Percentiles rank a stretch among this genome's conserved stretches.
Evolutionary conservation across 1,284 basidiomycete species (phyloP).

Genomic region (Fomitiporia mediterranea): DNA sequence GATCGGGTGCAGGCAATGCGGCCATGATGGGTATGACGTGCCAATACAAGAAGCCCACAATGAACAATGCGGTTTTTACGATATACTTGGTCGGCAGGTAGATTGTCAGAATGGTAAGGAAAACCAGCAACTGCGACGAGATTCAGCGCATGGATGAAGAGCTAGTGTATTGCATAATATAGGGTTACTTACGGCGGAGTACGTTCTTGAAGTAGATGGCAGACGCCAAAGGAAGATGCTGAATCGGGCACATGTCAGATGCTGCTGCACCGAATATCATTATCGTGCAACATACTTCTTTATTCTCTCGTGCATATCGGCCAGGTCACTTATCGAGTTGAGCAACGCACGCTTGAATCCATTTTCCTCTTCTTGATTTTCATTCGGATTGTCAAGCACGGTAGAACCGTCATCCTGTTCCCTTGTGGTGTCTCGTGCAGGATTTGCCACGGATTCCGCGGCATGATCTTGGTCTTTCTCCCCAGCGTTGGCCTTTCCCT

Average conservation of each 20-base stretch:
- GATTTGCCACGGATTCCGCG: slow-evolving; percentile 19
- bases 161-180: neutral
- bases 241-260: neutral
- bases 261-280: neutral
- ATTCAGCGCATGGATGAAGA: neutral
- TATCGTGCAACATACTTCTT: slow-evolving; percentile 47
- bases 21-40: slow-evolving; percentile 54
- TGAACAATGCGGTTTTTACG: slow-evolving; percentile 42
- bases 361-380: slow-evolving; percentile 36
- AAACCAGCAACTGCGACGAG: slow-evolving; percentile 31
- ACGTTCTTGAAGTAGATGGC: slow-evolving; percentile 44
- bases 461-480: neutral
- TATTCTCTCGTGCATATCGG: slow-evolving; percentile 61
- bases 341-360: slow-evolving; percentile 43
- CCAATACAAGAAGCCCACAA: slow-evolving; percentile 54
- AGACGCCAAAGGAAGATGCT: slow-evolving; percentile 64
- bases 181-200: slow-evolving; percentile 38
- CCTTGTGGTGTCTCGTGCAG: slow-evolving; percentile 9
- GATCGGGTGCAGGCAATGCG: slow-evolving; percentile 43
- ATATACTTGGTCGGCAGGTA: slow-evolving; percentile 48
- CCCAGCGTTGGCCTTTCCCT: slow-evolving; percentile 9
- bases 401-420: slow-evolving; percentile 25
- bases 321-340: slow-evolving; percentile 40
- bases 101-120: slow-evolving; percentile 37
- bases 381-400: slow-evolving; percentile 32